Evolutionary conservation across 129 eudicot species (phyloP).

Genomic region (Daucus carota): DH1_v3.0 NC_030381.2:49882501-49883000

Average conservation of each 20-base stretch:
- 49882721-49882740: no score
- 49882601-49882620: no score
- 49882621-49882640: no score
- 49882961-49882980: slow-evolving; percentile 32
- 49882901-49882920: background rate
- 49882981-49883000: slow-evolving; percentile 36
- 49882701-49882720: no score
- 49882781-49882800: background rate
- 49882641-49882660: no score
- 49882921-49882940: background rate
- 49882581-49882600: no score
- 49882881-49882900: background rate
- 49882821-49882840: background rate
- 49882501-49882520: no score
- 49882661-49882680: no score
- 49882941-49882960: slow-evolving; percentile 28
- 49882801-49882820: background rate
- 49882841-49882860: background rate
- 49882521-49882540: no score
- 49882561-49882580: no score
- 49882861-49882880: background rate
- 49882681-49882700: no score
- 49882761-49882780: background rate
- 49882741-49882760: background rate
- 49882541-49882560: no score